Conservation (phyloP, 495 filamentous ascomycete species). For the Letharia lupina region DNA sequence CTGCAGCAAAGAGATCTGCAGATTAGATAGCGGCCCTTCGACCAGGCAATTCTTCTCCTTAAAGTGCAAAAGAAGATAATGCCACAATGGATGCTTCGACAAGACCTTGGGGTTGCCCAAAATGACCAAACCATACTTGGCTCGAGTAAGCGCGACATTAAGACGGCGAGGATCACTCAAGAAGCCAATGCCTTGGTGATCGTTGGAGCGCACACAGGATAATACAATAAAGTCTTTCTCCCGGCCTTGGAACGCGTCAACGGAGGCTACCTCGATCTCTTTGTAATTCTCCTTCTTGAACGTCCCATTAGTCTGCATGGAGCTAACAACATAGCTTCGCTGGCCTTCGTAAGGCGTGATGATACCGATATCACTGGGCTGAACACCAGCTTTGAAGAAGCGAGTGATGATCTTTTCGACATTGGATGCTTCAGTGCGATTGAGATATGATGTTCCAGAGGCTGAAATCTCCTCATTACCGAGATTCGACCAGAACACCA, state of each 20-base stretch:
- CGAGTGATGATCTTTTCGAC: conserved; percentile 97
- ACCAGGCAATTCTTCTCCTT: conserved; percentile 96
- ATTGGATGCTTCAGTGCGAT: conserved; percentile 92
- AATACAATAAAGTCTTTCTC: conserved; percentile 99
- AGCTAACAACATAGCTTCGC: conserved; percentile 95
- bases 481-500: conserved; percentile 99
- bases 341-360: conserved; percentile 99
- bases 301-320: conserved; percentile 93
- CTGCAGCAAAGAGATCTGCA: conserved; percentile 89
- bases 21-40: conserved; percentile 90
- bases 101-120: conserved; percentile 97
- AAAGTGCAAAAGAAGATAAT: conserved; percentile 91
- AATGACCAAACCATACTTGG: conserved; percentile 92
- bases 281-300: conserved; percentile 99
- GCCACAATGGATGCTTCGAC: conserved; percentile 96
- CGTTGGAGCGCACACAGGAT: conserved; percentile 96
- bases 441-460: conserved; percentile 94
- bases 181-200: conserved; percentile 98
- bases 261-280: conserved; percentile 96
- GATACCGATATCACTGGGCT: conserved; percentile 85
- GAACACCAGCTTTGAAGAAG: conserved; percentile 98
- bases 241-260: conserved; percentile 97
- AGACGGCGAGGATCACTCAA: conserved; percentile 96
- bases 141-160: conserved; percentile 96
- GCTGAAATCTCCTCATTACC: conserved; percentile 98